phyloP scores from a whole-genome alignment of 768 basidiomycete species.

The Daedaleopsis nitida region DNA sequence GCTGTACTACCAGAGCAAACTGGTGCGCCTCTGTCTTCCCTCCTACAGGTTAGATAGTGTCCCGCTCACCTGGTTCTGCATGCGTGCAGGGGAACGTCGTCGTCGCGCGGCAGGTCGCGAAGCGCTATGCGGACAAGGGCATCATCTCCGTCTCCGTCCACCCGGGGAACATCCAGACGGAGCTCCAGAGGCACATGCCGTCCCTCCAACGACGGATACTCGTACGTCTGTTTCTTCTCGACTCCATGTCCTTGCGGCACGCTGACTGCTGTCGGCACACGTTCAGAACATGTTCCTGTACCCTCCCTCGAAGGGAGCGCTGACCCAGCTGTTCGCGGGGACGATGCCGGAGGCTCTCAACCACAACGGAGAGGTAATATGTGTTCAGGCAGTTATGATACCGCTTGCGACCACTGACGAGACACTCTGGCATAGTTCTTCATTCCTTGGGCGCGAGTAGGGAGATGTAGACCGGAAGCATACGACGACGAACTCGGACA shows the following conservation, averaged over 20 bases:
- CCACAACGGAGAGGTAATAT: slow-evolving; percentile 50
- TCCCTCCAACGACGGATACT: background rate
- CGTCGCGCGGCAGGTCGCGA: slow-evolving; percentile 49
- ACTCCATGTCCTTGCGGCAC: too few relatives aligned
- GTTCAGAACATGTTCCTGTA: slow-evolving; percentile 25
- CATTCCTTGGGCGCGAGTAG: slow-evolving; percentile 29
- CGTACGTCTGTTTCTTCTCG: too few relatives aligned
- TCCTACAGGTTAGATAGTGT: background rate
- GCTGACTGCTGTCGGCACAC: too few relatives aligned
- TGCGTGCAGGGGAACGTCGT: slow-evolving; percentile 53
- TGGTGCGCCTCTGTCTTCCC: slow-evolving; percentile 36
- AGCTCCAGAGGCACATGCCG: slow-evolving; percentile 10
- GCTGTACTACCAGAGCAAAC: slow-evolving; percentile 44
- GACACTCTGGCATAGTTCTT: too few relatives aligned
- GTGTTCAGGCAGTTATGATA: too few relatives aligned
- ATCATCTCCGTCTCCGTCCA: slow-evolving; percentile 48
- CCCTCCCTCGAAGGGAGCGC: slow-evolving; percentile 32
- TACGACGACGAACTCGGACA: slow-evolving; percentile 23
- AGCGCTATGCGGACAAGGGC: slow-evolving; percentile 46
- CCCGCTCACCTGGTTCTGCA: too few relatives aligned
- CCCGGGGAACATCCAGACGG: slow-evolving; percentile 37
- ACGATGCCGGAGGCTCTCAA: slow-evolving; percentile 41
- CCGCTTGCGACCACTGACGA: too few relatives aligned
- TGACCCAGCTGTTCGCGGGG: slow-evolving; percentile 35
- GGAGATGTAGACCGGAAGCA: slow-evolving; percentile 20